Evolutionary conservation across 1,284 basidiomycete genomes (phyloP).

Genomic region (Cystobasidium pallidum): DNA sequence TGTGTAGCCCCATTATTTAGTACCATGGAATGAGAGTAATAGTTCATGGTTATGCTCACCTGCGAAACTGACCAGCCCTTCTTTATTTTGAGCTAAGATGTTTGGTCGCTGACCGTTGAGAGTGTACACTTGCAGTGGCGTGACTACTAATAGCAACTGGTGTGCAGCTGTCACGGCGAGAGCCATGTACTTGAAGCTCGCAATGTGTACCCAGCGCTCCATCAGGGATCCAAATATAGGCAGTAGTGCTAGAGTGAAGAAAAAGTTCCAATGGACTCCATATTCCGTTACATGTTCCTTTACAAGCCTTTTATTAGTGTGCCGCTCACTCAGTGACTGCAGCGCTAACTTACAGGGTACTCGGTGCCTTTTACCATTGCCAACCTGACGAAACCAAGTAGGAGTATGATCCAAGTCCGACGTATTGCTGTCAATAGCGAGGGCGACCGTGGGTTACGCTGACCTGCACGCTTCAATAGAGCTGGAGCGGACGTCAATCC

Average conservation of each 20-base stretch:
- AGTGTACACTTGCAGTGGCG: constrained; percentile 67
- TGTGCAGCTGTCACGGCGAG: constrained; percentile 73
- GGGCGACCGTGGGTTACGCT: constrained; percentile 22
- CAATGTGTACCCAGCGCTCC: constrained; percentile 65
- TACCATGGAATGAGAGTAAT: background rate
- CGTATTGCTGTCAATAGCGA: constrained; percentile 57
- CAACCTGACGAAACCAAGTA: constrained; percentile 76
- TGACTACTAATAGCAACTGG: constrained; percentile 66
- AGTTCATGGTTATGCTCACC: constrained; percentile 60
- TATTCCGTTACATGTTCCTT: constrained; percentile 97
- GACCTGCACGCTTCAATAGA: constrained; percentile 56
- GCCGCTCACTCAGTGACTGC: too few relatives aligned
- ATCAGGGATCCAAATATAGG: constrained; percentile 74
- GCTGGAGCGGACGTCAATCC: constrained; percentile 84
- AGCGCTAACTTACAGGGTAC: constrained; percentile 73
- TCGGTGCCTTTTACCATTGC: constrained; percentile 88
- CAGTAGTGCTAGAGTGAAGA: constrained; percentile 84
- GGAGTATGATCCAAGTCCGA: constrained; percentile 70
- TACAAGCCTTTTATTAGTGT: background rate
- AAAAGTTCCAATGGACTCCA: constrained; percentile 98
- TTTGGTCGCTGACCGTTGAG: constrained; percentile 66
- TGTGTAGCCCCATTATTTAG: constrained; percentile 51
- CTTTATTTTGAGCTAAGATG: constrained; percentile 83
- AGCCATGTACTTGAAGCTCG: constrained; percentile 69
- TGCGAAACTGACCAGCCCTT: constrained; percentile 79